These are phyloP conservation scores for Pichia sp. DNA, from an alignment of 1,139 yeast genomes.

Conservation along the genomic window DNA sequence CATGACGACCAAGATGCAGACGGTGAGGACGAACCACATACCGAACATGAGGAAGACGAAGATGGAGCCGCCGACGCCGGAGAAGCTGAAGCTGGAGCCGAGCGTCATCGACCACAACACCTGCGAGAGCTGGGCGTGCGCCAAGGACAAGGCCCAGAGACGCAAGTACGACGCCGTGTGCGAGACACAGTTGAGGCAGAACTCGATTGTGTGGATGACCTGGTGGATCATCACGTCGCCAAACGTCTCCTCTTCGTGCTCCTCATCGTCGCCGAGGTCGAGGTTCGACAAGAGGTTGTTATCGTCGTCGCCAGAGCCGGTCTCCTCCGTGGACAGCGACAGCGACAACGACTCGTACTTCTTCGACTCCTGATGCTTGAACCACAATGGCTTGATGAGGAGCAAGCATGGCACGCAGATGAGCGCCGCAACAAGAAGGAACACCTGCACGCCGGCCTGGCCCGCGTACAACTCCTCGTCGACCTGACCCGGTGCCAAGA, in stretches of 20 bases:
- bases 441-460: slow-evolving; percentile 58
- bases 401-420: slow-evolving; percentile 76
- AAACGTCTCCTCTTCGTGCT: slow-evolving; percentile 46
- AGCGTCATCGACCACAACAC: slow-evolving; percentile 96
- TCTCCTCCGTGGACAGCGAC: background rate
- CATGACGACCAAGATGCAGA: slow-evolving; percentile 88
- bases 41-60: slow-evolving; percentile 78
- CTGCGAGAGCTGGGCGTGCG: slow-evolving; percentile 94
- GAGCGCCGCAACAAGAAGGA: slow-evolving; percentile 56
- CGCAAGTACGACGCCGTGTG: slow-evolving; percentile 97
- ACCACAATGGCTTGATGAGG: slow-evolving; percentile 58
- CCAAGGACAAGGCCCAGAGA: slow-evolving; percentile 94
- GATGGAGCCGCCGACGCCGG: slow-evolving; percentile 57
- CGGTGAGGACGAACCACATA: slow-evolving; percentile 94
- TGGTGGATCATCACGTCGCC: slow-evolving; percentile 97
- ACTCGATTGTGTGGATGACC: slow-evolving; percentile 97
- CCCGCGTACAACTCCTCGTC: slow-evolving; percentile 63
- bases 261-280: slow-evolving; percentile 38
- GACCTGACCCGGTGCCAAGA: slow-evolving; percentile 68
- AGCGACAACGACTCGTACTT: slow-evolving; percentile 24
- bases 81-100: slow-evolving; percentile 27
- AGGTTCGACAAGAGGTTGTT: slow-evolving; percentile 34
- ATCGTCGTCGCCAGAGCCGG: slow-evolving; percentile 25
- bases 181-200: slow-evolving; percentile 93
- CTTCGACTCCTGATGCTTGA: slow-evolving; percentile 32